Percentiles rank a stretch among this genome's conserved stretches.
Conservation (phyloP, 345 rosid species). For the Brassica napus region Da-Ae NC_063439.1:10687001-10687500, state of each 20-base stretch:
- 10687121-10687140: not conserved
- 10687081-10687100: not conserved
- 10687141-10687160: not conserved
- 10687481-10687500: not conserved
- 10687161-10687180: not conserved
- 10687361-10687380: not conserved
- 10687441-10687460: not conserved
- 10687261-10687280: not conserved
- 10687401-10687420: not conserved
- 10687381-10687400: not conserved
- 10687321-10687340: not conserved
- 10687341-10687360: not conserved
- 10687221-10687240: not conserved
- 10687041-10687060: not conserved
- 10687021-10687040: not conserved
- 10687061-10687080: not conserved
- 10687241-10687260: not conserved
- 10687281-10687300: not conserved
- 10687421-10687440: not conserved
- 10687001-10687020: not conserved
- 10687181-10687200: not conserved
- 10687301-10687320: not conserved
- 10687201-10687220: not conserved
- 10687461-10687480: not conserved
- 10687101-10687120: not conserved